Conservation (phyloP, 2,329 filamentous ascomycete genomes). For the Pezicula radicicola region DNA sequence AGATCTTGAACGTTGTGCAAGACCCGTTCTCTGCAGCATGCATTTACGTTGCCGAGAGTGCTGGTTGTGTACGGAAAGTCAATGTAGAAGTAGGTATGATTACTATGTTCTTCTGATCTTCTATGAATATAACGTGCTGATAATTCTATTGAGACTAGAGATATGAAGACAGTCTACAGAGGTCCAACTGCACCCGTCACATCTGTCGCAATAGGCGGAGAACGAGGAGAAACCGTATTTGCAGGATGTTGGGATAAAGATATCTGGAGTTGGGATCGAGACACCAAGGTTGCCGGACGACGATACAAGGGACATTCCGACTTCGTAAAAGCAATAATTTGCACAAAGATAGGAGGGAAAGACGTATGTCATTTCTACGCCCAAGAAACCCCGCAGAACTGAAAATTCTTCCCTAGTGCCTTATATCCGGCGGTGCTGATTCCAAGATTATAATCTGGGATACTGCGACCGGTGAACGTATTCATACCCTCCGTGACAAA, state of each 20-base stretch:
- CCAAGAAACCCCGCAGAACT: background rate
- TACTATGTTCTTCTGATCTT: background rate
- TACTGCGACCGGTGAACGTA: constrained; percentile 58
- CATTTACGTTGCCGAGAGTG: constrained; percentile 82
- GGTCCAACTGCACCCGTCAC: constrained; percentile 80
- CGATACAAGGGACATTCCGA: constrained; percentile 78
- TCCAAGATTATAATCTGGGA: constrained; percentile 85
- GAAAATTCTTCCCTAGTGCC: constrained; percentile 24
- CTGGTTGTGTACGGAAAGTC: constrained; percentile 73
- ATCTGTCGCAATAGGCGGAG: constrained; percentile 65
- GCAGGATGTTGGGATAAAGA: constrained; percentile 94
- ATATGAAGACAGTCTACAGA: constrained; percentile 53
- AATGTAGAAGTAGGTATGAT: constrained; percentile 67
- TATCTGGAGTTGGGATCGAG: constrained; percentile 79
- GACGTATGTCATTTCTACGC: constrained; percentile 36
- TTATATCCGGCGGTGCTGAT: constrained; percentile 76
- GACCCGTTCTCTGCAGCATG: constrained; percentile 60
- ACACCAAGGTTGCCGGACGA: constrained; percentile 48
- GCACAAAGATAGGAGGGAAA: constrained; percentile 55
- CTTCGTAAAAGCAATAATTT: constrained; percentile 82
- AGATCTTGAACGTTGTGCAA: constrained; percentile 71
- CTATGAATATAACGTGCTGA: constrained; percentile 4
- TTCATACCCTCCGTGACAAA: constrained; percentile 78
- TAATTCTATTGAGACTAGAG: constrained; percentile 32
- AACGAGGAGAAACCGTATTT: constrained; percentile 60